phyloP scores from a whole-genome alignment of 163 green algal genomes.

The Chloromonas sp. region DNA sequence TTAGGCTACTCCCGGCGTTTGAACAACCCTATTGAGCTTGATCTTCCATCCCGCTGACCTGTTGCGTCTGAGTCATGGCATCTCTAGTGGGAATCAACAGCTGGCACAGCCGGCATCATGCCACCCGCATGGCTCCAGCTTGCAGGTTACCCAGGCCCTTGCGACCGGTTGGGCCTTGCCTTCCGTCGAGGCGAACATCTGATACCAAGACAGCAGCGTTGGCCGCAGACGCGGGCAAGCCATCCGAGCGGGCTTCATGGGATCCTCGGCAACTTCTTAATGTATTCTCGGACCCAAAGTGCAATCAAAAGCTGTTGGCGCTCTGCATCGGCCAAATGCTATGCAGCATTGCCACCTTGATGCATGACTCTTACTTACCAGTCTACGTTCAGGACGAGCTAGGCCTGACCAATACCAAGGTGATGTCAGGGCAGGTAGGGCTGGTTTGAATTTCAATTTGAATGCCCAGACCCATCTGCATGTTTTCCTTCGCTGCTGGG shows the following conservation, averaged over 20 bases:
- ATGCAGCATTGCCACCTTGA: constrained; percentile 79
- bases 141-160: no score
- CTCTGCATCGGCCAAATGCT: constrained; percentile 51
- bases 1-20: no score
- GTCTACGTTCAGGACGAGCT: constrained; percentile 84
- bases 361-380: constrained; percentile 86
- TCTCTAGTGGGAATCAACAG: no score
- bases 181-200: no score
- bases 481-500: not conserved
- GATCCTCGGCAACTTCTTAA: not conserved
- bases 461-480: not conserved
- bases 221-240: no score
- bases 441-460: not conserved
- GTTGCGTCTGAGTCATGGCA: no score
- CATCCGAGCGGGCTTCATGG: not conserved
- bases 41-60: no score
- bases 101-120: no score
- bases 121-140: no score
- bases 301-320: not conserved
- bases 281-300: not conserved
- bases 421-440: constrained; percentile 5
- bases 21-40: no score
- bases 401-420: constrained; percentile 69
- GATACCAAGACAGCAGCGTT: no score
- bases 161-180: no score